Conservation (phyloP, 2,329 filamentous ascomycete species). For the Mycosphaerella arachidis region DNA sequence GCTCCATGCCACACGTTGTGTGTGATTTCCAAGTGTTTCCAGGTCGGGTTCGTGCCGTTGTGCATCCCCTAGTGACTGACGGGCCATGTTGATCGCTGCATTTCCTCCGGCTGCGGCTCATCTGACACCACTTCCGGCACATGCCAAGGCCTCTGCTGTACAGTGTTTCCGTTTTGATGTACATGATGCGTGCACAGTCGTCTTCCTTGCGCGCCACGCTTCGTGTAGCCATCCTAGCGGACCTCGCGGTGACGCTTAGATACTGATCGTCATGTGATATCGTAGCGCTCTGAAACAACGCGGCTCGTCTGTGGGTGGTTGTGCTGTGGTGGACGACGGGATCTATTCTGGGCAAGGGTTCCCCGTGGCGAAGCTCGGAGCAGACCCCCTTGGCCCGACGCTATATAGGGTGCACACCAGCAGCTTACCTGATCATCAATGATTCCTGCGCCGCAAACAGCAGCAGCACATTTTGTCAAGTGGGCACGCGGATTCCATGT, state of each 20-base stretch:
- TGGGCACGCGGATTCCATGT: background rate
- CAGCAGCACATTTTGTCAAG: background rate
- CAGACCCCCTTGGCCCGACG: background rate
- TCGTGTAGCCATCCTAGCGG: background rate
- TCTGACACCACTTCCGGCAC: background rate
- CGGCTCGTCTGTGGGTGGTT: background rate
- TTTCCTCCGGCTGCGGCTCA: background rate
- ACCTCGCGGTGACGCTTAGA: background rate
- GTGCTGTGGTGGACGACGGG: background rate
- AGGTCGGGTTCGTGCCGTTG: background rate
- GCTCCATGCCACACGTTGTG: background rate
- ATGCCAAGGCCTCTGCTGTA: background rate
- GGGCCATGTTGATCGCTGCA: background rate
- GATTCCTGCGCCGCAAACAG: background rate
- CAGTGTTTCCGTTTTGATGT: background rate
- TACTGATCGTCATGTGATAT: conserved; percentile 2
- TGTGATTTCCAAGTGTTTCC: no score
- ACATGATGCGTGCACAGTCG: background rate
- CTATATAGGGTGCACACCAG: background rate
- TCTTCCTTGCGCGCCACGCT: background rate
- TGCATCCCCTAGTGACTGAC: background rate
- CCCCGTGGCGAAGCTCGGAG: background rate
- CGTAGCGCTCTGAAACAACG: background rate
- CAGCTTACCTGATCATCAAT: background rate
- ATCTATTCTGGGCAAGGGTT: background rate